Evolutionary conservation across 2,329 filamentous ascomycete genomes (phyloP).

Genomic region (Ophiostoma fasciatum): DNA sequence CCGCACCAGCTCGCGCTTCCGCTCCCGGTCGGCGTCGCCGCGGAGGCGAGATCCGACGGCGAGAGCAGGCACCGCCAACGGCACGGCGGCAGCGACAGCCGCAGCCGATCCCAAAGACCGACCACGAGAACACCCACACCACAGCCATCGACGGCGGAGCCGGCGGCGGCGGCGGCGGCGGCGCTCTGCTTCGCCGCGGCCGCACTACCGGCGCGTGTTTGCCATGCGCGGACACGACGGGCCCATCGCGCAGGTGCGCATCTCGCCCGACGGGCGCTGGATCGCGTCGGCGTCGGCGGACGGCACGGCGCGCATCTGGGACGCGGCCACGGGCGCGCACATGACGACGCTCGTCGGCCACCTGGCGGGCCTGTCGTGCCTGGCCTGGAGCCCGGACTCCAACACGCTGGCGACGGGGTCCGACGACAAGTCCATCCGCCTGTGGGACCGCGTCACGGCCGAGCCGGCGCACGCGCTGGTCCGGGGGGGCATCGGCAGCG

Average conservation of each 20-base stretch:
- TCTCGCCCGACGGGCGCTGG: constrained; percentile 80
- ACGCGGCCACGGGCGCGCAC: constrained; percentile 59
- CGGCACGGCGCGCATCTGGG: constrained; percentile 66
- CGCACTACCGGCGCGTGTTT: constrained; percentile 56
- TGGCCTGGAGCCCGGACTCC: constrained; percentile 89
- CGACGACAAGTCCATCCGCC: constrained; percentile 87
- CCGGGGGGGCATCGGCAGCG: constrained; percentile 10
- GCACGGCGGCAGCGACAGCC: no score
- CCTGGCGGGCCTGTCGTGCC: constrained; percentile 77
- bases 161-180: constrained; percentile 15
- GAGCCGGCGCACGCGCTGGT: constrained; percentile 21
- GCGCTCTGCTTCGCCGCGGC: constrained; percentile 33
- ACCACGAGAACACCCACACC: neutral
- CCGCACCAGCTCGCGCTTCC: neutral
- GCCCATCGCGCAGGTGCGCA: constrained; percentile 71
- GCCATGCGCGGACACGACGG: constrained; percentile 64
- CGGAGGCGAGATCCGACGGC: neutral
- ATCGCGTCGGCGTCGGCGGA: constrained; percentile 87
- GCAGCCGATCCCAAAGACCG: neutral
- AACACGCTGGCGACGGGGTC: constrained; percentile 78
- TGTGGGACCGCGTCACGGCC: constrained; percentile 68
- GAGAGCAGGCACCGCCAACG: no score
- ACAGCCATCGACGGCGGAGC: constrained; percentile 1
- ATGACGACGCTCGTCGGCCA: constrained; percentile 87
- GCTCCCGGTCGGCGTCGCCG: neutral